Evolutionary conservation across 768 basidiomycete species (phyloP).

Genomic region (Megacollybia marginata): DNA sequence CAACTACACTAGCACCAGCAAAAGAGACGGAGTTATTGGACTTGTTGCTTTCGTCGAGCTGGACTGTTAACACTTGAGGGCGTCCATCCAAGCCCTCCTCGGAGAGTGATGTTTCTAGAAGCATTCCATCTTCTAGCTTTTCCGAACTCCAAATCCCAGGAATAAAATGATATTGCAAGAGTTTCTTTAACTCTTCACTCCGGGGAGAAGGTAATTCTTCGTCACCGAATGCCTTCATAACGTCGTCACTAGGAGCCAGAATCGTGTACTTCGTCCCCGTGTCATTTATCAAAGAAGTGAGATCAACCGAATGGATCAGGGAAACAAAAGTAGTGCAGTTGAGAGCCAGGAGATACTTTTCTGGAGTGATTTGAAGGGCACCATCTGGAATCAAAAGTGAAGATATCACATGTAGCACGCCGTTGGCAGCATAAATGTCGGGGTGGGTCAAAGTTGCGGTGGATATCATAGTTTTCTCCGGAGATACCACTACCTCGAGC

Average conservation of each 20-base stretch:
- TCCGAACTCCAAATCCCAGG: slow-evolving; percentile 68
- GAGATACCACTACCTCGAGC: slow-evolving; percentile 50
- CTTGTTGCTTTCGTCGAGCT: slow-evolving; percentile 48
- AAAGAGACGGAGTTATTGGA: slow-evolving; percentile 60
- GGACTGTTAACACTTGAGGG: slow-evolving; percentile 64
- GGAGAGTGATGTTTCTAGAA: slow-evolving; percentile 73
- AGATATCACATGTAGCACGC: slow-evolving; percentile 87
- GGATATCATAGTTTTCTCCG: slow-evolving; percentile 49
- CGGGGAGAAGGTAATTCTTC: slow-evolving; percentile 57
- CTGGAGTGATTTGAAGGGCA: slow-evolving; percentile 77
- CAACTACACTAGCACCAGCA: slow-evolving; percentile 75
- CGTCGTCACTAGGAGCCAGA: slow-evolving; percentile 85
- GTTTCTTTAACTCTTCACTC: slow-evolving; percentile 58
- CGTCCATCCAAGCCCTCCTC: slow-evolving; percentile 64
- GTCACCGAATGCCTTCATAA: slow-evolving; percentile 51
- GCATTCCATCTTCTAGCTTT: slow-evolving; percentile 64
- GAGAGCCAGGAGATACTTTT: slow-evolving; percentile 89
- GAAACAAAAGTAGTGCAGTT: slow-evolving; percentile 90
- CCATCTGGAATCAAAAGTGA: slow-evolving; percentile 73
- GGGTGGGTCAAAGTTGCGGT: slow-evolving; percentile 56
- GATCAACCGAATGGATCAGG: slow-evolving; percentile 75
- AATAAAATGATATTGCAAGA: slow-evolving; percentile 87
- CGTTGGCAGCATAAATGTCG: slow-evolving; percentile 91
- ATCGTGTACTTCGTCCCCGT: slow-evolving; percentile 74
- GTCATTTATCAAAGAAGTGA: slow-evolving; percentile 64